These are phyloP conservation scores for Postia placenta DNA, from an alignment of 768 basidiomycete species.

Conservation along the genomic window DNA sequence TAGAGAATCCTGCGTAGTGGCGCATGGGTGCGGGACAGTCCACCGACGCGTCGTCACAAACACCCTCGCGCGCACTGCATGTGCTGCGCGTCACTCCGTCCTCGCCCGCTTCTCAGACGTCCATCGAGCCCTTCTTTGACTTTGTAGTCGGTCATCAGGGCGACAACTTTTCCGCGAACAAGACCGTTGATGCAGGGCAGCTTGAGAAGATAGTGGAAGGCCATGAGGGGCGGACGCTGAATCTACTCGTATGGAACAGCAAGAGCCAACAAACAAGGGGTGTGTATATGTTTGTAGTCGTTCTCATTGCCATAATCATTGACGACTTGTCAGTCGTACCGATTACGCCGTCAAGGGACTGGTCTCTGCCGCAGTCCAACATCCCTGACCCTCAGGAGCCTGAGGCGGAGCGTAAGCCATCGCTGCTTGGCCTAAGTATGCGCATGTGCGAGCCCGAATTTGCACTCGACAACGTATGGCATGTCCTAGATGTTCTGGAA, in stretches of 20 bases:
- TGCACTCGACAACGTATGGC: constrained; percentile 94
- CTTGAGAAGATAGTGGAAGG: constrained; percentile 79
- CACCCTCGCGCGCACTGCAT: constrained; percentile 67
- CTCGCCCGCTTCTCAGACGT: constrained; percentile 83
- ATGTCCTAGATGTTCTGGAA: constrained; percentile 94
- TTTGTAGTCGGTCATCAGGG: constrained; percentile 92
- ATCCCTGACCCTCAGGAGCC: constrained; percentile 33
- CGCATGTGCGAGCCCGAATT: constrained; percentile 87
- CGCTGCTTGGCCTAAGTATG: constrained; percentile 90
- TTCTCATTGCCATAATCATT: constrained; percentile 3
- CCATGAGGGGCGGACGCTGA: constrained; percentile 66
- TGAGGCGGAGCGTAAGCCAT: constrained; percentile 57
- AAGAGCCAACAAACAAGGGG: constrained; percentile 71
- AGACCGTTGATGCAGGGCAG: constrained; percentile 56
- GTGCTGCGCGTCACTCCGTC: constrained; percentile 84
- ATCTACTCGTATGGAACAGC: constrained; percentile 79
- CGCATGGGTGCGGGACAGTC: constrained; percentile 81
- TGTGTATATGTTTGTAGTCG: too few relatives aligned
- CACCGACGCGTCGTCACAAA: constrained; percentile 39
- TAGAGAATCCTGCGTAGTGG: too few relatives aligned
- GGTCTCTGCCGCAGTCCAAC: constrained; percentile 51
- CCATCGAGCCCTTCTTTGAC: constrained; percentile 92
- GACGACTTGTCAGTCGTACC: constrained; percentile 65
- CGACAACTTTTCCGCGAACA: constrained; percentile 39
- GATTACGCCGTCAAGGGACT: constrained; percentile 78